phyloP scores from a whole-genome alignment of 2,329 filamentous ascomycete species.

The Graphilbum sp. region DNA sequence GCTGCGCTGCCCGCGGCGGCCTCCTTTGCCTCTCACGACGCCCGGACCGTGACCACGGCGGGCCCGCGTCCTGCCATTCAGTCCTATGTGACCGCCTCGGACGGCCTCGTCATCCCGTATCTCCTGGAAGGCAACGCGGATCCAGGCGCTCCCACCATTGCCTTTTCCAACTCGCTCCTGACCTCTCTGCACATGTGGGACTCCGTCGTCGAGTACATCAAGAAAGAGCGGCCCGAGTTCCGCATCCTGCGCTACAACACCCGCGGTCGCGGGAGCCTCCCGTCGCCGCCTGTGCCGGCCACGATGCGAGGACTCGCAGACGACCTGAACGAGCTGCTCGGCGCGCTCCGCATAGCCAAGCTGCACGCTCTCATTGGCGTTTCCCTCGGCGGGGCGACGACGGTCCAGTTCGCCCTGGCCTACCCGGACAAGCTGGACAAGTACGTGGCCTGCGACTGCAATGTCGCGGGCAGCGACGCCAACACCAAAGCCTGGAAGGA shows the following conservation, averaged over 20 bases:
- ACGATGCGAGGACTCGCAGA: slow-evolving; percentile 49
- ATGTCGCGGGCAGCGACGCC: slow-evolving; percentile 50
- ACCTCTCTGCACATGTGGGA: slow-evolving; percentile 74
- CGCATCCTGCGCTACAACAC: slow-evolving; percentile 63
- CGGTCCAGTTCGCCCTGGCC: slow-evolving; percentile 53
- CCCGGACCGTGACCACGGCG: slow-evolving; percentile 36
- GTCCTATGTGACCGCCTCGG: slow-evolving; percentile 48
- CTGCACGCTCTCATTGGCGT: slow-evolving; percentile 59
- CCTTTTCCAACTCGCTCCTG: slow-evolving; percentile 67
- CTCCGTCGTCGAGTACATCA: slow-evolving; percentile 47
- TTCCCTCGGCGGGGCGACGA: slow-evolving; percentile 65
- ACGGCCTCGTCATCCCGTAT: slow-evolving; percentile 56
- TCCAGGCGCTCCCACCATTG: slow-evolving; percentile 52
- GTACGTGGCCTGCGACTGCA: slow-evolving; percentile 68
- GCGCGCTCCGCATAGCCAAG: slow-evolving; percentile 50
- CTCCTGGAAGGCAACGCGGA: slow-evolving; percentile 56
- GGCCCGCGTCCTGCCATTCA: slow-evolving; percentile 27
- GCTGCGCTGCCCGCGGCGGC: slow-evolving; percentile 27
- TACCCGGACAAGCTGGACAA: slow-evolving; percentile 40
- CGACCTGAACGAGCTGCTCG: slow-evolving; percentile 50
- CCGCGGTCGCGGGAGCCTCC: slow-evolving; percentile 46
- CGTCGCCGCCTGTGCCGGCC: slow-evolving; percentile 29
- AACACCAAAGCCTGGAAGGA: slow-evolving; percentile 72
- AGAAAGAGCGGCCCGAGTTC: slow-evolving; percentile 41
- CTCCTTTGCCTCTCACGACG: slow-evolving; percentile 38